Percentiles rank a stretch among this genome's conserved stretches.
These are phyloP conservation scores for Rhizopogon roseolus DNA, from an alignment of 768 basidiomycete genomes.

Conservation along the genomic window DNA sequence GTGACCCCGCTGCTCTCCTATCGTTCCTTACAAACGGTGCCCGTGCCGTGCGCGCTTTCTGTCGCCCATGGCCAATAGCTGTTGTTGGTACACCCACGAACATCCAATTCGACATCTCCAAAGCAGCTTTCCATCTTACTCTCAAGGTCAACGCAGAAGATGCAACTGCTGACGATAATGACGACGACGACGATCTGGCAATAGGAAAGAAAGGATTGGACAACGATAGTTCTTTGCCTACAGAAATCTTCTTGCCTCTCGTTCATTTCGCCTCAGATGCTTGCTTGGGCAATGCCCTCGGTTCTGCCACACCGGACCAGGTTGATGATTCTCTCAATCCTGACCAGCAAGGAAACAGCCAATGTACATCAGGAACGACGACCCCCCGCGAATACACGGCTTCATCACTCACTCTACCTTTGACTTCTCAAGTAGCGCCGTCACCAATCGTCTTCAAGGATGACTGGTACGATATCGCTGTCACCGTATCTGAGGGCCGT, in stretches of 20 bases:
- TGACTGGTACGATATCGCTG: conserved; percentile 33
- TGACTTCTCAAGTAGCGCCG: conserved; percentile 1
- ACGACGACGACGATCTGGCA: neutral
- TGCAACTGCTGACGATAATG: conserved; percentile 17
- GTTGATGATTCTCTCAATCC: neutral
- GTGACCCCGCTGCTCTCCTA: conserved; percentile 14
- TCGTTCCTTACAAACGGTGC: conserved; percentile 83
- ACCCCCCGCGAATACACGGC: conserved; percentile 3
- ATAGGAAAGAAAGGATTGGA: neutral
- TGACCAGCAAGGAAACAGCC: neutral
- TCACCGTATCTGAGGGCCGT: conserved; percentile 42
- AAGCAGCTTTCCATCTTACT: conserved; percentile 64
- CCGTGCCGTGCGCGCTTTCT: conserved; percentile 79
- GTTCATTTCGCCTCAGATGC: conserved; percentile 73
- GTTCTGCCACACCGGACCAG: neutral
- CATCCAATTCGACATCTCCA: conserved; percentile 71
- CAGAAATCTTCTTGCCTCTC: conserved; percentile 88
- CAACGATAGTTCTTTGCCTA: conserved; percentile 42
- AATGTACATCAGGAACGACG: neutral
- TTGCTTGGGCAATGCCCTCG: conserved; percentile 19
- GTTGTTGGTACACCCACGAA: conserved; percentile 64
- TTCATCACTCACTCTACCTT: conserved; percentile 13
- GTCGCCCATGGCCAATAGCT: conserved; percentile 75
- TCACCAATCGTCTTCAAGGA: conserved; percentile 10
- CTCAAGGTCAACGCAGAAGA: conserved; percentile 64